Evolutionary conservation across 164 flowering plant genomes (phyloP), one percentile per base, ranked within the genome.

Genomic region (Piper betle): DNA sequence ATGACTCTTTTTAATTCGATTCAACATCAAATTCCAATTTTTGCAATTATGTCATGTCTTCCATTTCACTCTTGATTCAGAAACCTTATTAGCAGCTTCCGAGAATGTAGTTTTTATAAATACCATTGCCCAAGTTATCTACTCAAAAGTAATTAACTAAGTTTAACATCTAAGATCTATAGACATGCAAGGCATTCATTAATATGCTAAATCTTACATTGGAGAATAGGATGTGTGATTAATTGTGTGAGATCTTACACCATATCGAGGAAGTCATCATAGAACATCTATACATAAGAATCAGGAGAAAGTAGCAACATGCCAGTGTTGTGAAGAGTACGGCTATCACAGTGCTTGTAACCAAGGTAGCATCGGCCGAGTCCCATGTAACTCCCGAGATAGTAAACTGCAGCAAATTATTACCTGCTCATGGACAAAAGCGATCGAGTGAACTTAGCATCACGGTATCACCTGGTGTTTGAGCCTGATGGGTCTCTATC

Each of bases 311-410:
- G n/a, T 41, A 4, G 9, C 43, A 41, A 41, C 80, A 11, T 80
- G 85, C 97, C 82, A 92, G 42, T 16, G 97, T 89, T 50, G 72
- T 87, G 54, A 84, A 87, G 63, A 92, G 87, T n/a, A 92, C 98
- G 42, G 87, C 78, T 3, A 86, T 71, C 16, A 74, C 74, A 8
- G 98, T 92, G 69, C 55, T 72, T 11, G 86, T 83, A 13, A 92
- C 64, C 93, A 92, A 81, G 15, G 86, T 75, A 3, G 96, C 98
- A 72, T 81, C 73, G 18, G 72, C 65, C 4, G 84, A 83, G 72
- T 78, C 79, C 71, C 60, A 40, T 3, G 96, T 79, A 53, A 84
- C 80, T 10, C 98, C 96, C 37, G 83, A 85, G 56, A 63, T 67
- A 1, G 98, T 89, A 70, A 83, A 92, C 96, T 91, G 57, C 75